These are phyloP conservation scores for Colletotrichum spaethianum DNA, from an alignment of 2,329 filamentous ascomycete species.

Conservation along the genomic window DNA sequence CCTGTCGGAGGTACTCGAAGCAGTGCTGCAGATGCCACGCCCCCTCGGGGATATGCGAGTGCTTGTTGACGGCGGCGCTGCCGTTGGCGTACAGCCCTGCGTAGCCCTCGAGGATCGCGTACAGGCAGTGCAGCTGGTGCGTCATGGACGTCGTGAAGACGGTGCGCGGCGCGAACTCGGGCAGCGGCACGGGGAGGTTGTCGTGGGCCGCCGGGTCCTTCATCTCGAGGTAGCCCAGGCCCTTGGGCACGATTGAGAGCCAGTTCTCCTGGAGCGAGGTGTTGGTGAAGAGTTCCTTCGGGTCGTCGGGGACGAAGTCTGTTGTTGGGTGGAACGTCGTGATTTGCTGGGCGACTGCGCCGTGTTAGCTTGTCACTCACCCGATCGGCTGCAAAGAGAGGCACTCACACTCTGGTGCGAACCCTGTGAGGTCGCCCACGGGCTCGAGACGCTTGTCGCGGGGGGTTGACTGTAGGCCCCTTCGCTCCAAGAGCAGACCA, in stretches of 20 bases:
- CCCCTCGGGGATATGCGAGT: slow-evolving; percentile 45
- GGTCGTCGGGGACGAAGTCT: slow-evolving; percentile 55
- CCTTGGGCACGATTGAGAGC: slow-evolving; percentile 57
- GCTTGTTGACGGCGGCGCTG: slow-evolving; percentile 24
- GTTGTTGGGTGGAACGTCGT: slow-evolving; percentile 55
- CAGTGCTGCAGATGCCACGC: slow-evolving; percentile 57
- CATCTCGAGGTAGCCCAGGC: slow-evolving; percentile 57
- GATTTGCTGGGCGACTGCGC: slow-evolving; percentile 55
- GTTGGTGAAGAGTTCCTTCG: slow-evolving; percentile 56
- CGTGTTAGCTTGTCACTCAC: not conserved
- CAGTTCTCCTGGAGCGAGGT: slow-evolving; percentile 51
- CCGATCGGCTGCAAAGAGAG: not conserved
- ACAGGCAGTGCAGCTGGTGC: slow-evolving; percentile 60
- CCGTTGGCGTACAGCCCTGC: slow-evolving; percentile 39
- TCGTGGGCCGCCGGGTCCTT: slow-evolving; percentile 51
- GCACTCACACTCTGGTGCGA: slow-evolving; percentile 54
- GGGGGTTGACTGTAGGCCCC: slow-evolving; percentile 35
- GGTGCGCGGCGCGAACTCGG: slow-evolving; percentile 50
- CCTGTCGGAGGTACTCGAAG: slow-evolving; percentile 53
- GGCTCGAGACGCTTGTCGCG: slow-evolving; percentile 48
- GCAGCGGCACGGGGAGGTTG: slow-evolving; percentile 54
- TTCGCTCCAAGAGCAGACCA: slow-evolving; percentile 52
- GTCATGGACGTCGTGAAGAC: slow-evolving; percentile 60
- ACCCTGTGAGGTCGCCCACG: slow-evolving; percentile 56
- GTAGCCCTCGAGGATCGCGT: slow-evolving; percentile 55